phyloP scores from a whole-genome alignment of 2,329 filamentous ascomycete genomes.

The Fusarium sp. region DNA sequence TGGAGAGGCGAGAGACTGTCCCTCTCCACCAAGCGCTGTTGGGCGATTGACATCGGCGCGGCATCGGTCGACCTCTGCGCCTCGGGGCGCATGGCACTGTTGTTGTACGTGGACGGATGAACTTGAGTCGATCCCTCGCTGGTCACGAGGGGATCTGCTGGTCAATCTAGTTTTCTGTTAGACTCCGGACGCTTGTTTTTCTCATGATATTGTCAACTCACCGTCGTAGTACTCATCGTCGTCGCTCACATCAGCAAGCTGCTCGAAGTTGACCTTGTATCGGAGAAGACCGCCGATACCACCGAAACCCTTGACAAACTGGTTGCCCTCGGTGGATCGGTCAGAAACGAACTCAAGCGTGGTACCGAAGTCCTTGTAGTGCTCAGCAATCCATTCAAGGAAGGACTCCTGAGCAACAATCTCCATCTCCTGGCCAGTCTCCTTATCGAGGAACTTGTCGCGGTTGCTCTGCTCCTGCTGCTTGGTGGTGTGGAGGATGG shows the following conservation, averaged over 20 bases:
- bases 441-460: constrained; percentile 91
- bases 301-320: constrained; percentile 99
- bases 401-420: constrained; percentile 87
- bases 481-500: constrained; percentile 90
- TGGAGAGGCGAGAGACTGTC: constrained; percentile 59
- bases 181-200: neutral
- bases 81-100: constrained; percentile 55
- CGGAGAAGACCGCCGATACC: constrained; percentile 96
- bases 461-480: constrained; percentile 76
- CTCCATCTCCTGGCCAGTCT: constrained; percentile 98
- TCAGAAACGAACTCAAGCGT: constrained; percentile 97
- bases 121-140: constrained; percentile 86
- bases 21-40: constrained; percentile 62
- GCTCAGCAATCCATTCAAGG: constrained; percentile 99
- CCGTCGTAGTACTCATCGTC: constrained; percentile 93
- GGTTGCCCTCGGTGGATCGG: constrained; percentile 96
- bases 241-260: constrained; percentile 92
- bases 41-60: constrained; percentile 58
- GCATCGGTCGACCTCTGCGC: constrained; percentile 59
- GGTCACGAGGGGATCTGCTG: constrained; percentile 84
- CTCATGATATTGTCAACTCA: constrained; percentile 44
- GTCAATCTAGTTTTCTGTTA: constrained; percentile 75
- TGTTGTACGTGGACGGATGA: constrained; percentile 59
- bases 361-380: constrained; percentile 98
- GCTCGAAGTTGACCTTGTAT: constrained; percentile 99